Evolutionary conservation across 495 filamentous ascomycete species (phyloP).

Genomic region (Daldinia decipiens): DNA sequence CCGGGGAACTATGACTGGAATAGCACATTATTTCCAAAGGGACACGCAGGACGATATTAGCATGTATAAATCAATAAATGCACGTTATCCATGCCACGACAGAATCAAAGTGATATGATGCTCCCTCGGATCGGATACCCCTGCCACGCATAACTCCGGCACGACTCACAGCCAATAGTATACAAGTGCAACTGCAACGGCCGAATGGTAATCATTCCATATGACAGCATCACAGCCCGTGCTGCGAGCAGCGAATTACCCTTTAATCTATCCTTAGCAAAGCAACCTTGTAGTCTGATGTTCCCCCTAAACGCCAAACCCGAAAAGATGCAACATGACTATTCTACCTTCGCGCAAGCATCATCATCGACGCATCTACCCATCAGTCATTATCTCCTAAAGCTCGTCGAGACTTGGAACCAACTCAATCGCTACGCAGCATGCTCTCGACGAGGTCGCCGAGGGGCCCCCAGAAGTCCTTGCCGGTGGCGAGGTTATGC

Average conservation of each 20-base stretch:
- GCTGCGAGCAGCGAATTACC: constrained; percentile 41
- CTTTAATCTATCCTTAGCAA: constrained; percentile 27
- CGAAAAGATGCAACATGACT: constrained; percentile 31
- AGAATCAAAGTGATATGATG: constrained; percentile 25
- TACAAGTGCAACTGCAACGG: constrained; percentile 26
- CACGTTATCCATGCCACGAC: constrained; percentile 37
- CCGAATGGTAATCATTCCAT: constrained; percentile 2
- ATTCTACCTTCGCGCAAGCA: constrained; percentile 27
- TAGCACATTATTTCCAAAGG: constrained; percentile 19
- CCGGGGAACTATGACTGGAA: constrained; percentile 26
- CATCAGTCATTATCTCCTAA: constrained; percentile 5
- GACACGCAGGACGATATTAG: constrained; percentile 29
- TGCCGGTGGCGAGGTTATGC: constrained; percentile 85
- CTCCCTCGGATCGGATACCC: constrained; percentile 24
- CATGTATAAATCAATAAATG: constrained; percentile 41
- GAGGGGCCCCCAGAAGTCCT: constrained; percentile 98
- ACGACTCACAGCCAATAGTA: constrained; percentile 14
- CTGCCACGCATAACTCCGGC: constrained; percentile 19
- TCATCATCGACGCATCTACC: constrained; percentile 26
- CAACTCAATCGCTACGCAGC: constrained; percentile 83
- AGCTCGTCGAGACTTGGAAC: neutral
- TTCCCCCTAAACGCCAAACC: constrained; percentile 43
- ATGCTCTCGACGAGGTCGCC: constrained; percentile 97
- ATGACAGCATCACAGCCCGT: constrained; percentile 13
- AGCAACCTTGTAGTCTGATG: constrained; percentile 28